Conservation (phyloP, 441 rosid species). For the Pelargonium hybrid region DNA sequence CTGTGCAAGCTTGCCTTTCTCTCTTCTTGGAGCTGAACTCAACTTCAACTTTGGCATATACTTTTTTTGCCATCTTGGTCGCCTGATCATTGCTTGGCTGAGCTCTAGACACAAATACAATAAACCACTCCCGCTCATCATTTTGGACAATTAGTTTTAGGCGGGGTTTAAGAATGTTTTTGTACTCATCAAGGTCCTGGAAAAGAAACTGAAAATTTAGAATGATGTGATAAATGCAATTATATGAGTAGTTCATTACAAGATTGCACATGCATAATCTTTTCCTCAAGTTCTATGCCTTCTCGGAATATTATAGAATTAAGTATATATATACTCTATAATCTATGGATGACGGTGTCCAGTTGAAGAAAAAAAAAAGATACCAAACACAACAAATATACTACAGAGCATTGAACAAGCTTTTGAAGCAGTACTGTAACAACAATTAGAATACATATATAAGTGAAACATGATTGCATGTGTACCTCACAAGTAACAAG, state of each 20-base stretch:
- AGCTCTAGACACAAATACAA: constrained; percentile 88
- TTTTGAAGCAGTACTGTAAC: not conserved
- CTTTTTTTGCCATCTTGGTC: constrained; percentile 72
- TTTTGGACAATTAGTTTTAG: constrained; percentile 83
- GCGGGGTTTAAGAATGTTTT: constrained; percentile 87
- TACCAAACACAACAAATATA: not conserved
- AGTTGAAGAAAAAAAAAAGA: not conserved
- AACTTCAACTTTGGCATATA: constrained; percentile 84
- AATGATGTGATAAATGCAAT: constrained; percentile 5
- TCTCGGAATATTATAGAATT: not conserved
- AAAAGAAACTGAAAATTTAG: constrained; percentile 2
- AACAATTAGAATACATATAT: not conserved
- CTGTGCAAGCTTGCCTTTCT: constrained; percentile 51
- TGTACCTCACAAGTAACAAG: constrained; percentile 95
- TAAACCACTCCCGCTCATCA: constrained; percentile 95
- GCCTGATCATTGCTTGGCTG: constrained; percentile 89
- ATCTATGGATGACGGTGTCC: not conserved
- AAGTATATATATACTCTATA: not conserved
- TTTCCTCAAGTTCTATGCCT: not conserved
- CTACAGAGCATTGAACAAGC: not conserved
- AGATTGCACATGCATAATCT: not conserved
- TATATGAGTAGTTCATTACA: too few species aligned
- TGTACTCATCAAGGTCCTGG: constrained; percentile 97
- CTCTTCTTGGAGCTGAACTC: constrained; percentile 93
- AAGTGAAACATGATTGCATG: not conserved